Percentiles rank a stretch among this genome's conserved stretches.
These are phyloP conservation scores for Xylaria telfairii DNA, from an alignment of 495 filamentous ascomycete genomes.

Conservation along the genomic window DNA sequence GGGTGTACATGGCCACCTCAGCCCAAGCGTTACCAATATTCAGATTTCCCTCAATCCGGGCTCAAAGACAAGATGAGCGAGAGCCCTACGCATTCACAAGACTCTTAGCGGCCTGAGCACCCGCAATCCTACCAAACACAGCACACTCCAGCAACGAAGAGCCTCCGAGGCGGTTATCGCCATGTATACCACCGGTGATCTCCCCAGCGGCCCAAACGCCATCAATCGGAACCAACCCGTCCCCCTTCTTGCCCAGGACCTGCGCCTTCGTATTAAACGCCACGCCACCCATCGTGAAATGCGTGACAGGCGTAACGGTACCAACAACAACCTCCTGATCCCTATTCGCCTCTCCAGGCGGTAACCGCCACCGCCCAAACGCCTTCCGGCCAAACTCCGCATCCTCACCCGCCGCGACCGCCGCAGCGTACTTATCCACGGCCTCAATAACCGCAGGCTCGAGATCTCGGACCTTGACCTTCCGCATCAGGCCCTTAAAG, in stretches of 20 bases:
- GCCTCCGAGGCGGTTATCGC: conserved; percentile 60
- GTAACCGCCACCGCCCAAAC: conserved; percentile 63
- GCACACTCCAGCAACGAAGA: conserved; percentile 62
- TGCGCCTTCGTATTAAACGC: conserved; percentile 52
- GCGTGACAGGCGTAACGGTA: conserved; percentile 63
- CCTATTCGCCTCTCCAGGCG: conserved; percentile 41
- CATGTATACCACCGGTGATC: conserved; percentile 63
- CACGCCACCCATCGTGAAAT: conserved; percentile 66
- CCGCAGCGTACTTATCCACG: conserved; percentile 52
- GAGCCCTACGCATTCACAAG: conserved; percentile 12
- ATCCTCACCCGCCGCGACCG: conserved; percentile 39
- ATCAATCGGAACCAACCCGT: conserved; percentile 40
- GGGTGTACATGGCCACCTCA: too few species aligned
- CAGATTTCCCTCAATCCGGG: not conserved
- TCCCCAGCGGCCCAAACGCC: conserved; percentile 62
- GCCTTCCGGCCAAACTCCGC: conserved; percentile 52
- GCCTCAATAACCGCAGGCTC: conserved; percentile 44
- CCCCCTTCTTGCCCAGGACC: conserved; percentile 43
- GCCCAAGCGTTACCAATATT: not conserved
- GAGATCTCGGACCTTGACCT: conserved; percentile 59
- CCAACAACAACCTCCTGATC: conserved; percentile 61
- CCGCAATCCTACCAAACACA: conserved; percentile 64
- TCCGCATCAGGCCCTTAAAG: conserved; percentile 61
- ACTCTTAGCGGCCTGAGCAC: conserved; percentile 50
- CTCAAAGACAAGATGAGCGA: not conserved